Conservation (phyloP, 768 basidiomycete species). For the Tylopilus subfusipes region DNA sequence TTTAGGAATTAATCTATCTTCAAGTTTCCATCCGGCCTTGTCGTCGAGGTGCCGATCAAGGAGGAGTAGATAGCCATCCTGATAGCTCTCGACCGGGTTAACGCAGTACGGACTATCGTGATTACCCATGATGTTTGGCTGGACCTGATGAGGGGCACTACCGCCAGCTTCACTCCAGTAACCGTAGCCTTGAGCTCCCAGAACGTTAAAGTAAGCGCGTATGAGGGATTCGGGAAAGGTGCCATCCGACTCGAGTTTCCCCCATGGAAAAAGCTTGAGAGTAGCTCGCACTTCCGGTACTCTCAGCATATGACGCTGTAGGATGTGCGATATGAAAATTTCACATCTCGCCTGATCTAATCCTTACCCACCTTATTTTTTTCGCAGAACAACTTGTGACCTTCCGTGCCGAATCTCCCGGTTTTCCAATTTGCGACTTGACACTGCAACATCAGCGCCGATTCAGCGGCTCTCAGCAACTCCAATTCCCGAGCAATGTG, state of each 20-base stretch:
- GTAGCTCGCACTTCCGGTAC: constrained; percentile 32
- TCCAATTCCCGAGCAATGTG: neutral
- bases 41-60: constrained; percentile 30
- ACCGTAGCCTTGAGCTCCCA: constrained; percentile 39
- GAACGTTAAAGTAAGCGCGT: constrained; percentile 36
- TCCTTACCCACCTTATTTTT: constrained; percentile 31
- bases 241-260: constrained; percentile 39
- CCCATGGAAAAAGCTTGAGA: constrained; percentile 41
- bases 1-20: constrained; percentile 33
- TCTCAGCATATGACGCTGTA: constrained; percentile 37
- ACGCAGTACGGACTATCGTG: constrained; percentile 5
- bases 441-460: constrained; percentile 23
- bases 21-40: constrained; percentile 37
- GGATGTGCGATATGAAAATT: neutral
- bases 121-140: constrained; percentile 14
- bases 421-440: constrained; percentile 36
- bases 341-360: neutral
- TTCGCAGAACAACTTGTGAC: constrained; percentile 34
- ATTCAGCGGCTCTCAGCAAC: neutral
- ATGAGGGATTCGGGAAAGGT: constrained; percentile 35
- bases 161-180: constrained; percentile 42
- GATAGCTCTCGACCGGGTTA: constrained; percentile 21
- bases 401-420: constrained; percentile 26
- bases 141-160: constrained; percentile 28
- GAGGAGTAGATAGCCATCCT: constrained; percentile 34